These are phyloP conservation scores for Phaseolus lunatus DNA, from an alignment of 306 rosid genomes.

Conservation along the genomic window DNA sequence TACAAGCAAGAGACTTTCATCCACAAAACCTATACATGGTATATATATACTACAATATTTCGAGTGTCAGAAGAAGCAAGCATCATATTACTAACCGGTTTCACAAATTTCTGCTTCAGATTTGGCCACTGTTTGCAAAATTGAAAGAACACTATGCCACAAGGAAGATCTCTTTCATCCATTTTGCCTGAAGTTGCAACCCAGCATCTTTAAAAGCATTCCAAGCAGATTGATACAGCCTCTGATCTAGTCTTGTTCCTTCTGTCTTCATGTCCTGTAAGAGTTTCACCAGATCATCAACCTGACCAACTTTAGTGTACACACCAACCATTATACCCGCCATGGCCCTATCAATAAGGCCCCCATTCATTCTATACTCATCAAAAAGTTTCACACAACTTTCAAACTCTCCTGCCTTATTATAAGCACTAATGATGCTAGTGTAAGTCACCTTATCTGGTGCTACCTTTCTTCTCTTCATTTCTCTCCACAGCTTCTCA, in stretches of 20 bases:
- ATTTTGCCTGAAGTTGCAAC: conserved; percentile 59
- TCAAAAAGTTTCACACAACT: conserved; percentile 53
- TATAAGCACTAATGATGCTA: conserved; percentile 65
- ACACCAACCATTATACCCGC: conserved; percentile 83
- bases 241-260: conserved; percentile 65
- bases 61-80: conserved; percentile 18
- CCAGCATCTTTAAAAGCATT: conserved; percentile 78
- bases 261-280: conserved; percentile 70
- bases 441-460: conserved; percentile 82
- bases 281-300: conserved; percentile 71
- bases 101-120: conserved; percentile 29
- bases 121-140: conserved; percentile 2
- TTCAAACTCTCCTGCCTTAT: conserved; percentile 62
- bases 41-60: background rate
- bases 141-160: conserved; percentile 24
- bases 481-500: conserved; percentile 78
- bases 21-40: conserved; percentile 34
- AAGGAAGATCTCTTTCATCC: conserved; percentile 63
- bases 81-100: conserved; percentile 14
- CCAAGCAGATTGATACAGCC: conserved; percentile 71
- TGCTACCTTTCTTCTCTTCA: conserved; percentile 68
- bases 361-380: conserved; percentile 70
- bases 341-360: conserved; percentile 68
- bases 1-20: conserved; percentile 23
- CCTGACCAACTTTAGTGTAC: conserved; percentile 57